These are phyloP conservation scores for Russula compacta DNA, from an alignment of 768 basidiomycete genomes.

Conservation along the genomic window DNA sequence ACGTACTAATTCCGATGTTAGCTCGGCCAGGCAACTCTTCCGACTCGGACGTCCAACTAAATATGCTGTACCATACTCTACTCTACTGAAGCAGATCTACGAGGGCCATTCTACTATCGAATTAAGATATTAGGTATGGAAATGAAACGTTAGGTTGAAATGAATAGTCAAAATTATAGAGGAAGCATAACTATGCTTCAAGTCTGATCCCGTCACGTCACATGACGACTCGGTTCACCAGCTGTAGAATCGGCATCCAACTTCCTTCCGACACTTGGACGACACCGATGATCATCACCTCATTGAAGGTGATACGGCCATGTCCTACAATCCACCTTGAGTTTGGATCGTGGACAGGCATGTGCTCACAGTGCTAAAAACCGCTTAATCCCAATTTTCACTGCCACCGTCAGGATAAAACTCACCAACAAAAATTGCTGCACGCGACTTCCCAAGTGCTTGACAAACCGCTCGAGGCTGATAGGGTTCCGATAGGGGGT, in stretches of 20 bases:
- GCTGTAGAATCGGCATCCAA: conserved; percentile 17
- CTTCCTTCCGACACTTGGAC: conserved; percentile 16
- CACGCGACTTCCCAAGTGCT: conserved; percentile 9
- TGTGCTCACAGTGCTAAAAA: conserved; percentile 1
- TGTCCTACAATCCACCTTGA: background rate
- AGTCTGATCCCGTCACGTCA: background rate
- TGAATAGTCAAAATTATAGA: background rate
- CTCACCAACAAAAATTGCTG: conserved; percentile 1
- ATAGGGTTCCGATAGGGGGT: background rate
- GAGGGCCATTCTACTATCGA: background rate
- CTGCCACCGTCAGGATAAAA: background rate
- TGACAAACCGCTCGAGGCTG: conserved; percentile 2
- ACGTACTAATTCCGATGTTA: background rate
- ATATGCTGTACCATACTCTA: background rate
- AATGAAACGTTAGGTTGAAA: background rate
- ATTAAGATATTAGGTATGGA: background rate
- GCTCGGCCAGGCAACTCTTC: no score
- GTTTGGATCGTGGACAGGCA: background rate
- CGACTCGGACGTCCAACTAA: background rate
- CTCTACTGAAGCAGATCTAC: background rate
- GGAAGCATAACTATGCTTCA: background rate
- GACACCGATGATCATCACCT: conserved; percentile 14
- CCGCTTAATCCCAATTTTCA: background rate
- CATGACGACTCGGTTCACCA: conserved; percentile 2
- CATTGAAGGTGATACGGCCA: conserved; percentile 1